Conservation (phyloP, 1,139 yeast species). For the Suhomyces taliae region DNA sequence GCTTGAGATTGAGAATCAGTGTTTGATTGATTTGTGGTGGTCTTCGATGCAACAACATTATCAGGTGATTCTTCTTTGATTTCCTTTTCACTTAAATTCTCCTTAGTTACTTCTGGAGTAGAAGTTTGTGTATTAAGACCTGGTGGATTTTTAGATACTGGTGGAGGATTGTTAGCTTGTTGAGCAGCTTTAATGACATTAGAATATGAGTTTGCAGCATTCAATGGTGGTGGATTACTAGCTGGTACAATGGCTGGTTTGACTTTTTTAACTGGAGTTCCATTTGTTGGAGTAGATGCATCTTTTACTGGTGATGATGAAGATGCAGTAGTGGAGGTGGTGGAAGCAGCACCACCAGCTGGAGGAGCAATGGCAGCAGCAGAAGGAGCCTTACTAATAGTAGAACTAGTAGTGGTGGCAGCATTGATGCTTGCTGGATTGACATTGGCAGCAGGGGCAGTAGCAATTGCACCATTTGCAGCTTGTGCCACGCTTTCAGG, state of each 20-base stretch:
- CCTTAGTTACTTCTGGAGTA: constrained; percentile 1
- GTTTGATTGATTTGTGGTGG: constrained; percentile 8
- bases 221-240: constrained; percentile 19
- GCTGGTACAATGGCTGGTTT: constrained; percentile 16
- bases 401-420: not conserved
- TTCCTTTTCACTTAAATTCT: constrained; percentile 3
- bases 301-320: constrained; percentile 18
- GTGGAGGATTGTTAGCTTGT: constrained; percentile 8
- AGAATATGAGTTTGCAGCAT: constrained; percentile 20
- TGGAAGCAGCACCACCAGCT: not conserved
- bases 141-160: constrained; percentile 10
- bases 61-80: constrained; percentile 4
- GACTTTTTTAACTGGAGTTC: constrained; percentile 16
- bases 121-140: constrained; percentile 4
- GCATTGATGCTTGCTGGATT: not conserved
- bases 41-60: constrained; percentile 1
- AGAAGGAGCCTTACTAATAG: not conserved
- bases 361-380: not conserved
- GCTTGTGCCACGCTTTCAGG: constrained; percentile 15
- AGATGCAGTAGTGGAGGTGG: constrained; percentile 8
- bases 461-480: constrained; percentile 8
- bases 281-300: constrained; percentile 4
- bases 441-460: constrained; percentile 12
- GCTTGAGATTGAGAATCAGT: constrained; percentile 14
- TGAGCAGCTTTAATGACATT: constrained; percentile 24